phyloP scores from a whole-genome alignment of 2,329 filamentous ascomycete genomes.

The Aureobasidium mangrovei region DNA sequence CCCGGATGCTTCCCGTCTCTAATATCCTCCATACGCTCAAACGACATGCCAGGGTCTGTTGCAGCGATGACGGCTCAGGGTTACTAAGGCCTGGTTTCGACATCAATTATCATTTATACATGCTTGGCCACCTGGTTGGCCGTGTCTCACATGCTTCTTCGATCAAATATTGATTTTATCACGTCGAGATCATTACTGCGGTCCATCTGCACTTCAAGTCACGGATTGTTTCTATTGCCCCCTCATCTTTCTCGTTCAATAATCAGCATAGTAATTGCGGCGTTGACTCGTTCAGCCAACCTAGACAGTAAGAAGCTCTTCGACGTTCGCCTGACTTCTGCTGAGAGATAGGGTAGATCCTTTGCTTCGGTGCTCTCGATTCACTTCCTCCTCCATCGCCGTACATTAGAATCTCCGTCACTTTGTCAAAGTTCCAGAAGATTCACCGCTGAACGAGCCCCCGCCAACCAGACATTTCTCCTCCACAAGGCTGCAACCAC shows the following conservation, averaged over 20 bases:
- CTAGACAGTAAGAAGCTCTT: too few species aligned
- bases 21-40: slow-evolving; percentile 12
- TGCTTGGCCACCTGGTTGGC: not conserved
- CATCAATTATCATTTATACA: slow-evolving; percentile 1
- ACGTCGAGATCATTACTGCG: too few species aligned
- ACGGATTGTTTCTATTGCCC: too few species aligned
- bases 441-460: not conserved
- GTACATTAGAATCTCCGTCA: not conserved
- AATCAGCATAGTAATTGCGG: too few species aligned
- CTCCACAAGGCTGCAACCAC: not conserved
- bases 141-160: not conserved
- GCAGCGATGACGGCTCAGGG: not conserved
- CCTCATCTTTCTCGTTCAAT: too few species aligned
- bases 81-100: not conserved
- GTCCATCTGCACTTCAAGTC: too few species aligned
- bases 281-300: too few species aligned
- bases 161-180: not conserved
- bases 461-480: not conserved
- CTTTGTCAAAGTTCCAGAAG: not conserved
- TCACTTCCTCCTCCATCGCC: not conserved
- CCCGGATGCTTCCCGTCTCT: slow-evolving; percentile 10
- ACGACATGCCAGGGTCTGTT: slow-evolving; percentile 4
- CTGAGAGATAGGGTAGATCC: not conserved
- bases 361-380: not conserved
- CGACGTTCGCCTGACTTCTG: too few species aligned